These are phyloP conservation scores for Lachnellula suecica DNA, from an alignment of 2,329 filamentous ascomycete genomes.

Conservation along the genomic window DNA sequence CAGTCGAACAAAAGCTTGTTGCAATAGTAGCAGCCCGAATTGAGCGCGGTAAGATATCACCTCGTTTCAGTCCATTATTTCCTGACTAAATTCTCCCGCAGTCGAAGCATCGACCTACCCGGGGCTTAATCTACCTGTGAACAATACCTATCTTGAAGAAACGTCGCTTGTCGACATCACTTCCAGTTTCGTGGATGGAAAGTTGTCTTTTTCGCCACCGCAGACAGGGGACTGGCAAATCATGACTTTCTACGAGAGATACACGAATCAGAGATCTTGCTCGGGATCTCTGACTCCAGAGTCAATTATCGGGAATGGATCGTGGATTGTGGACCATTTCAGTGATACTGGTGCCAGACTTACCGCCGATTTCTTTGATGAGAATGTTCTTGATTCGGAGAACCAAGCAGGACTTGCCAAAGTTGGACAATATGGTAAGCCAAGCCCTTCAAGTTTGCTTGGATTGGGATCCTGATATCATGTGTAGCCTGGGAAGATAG, in stretches of 20 bases:
- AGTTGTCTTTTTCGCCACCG: background rate
- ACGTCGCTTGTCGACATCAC: conserved; percentile 2
- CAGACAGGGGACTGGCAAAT: background rate
- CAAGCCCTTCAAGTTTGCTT: background rate
- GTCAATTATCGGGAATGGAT: conserved; percentile 34
- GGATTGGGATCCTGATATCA: background rate
- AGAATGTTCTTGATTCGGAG: background rate
- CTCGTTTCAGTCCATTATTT: too few relatives aligned
- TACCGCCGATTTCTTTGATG: conserved; percentile 2
- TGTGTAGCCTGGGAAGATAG: conserved; percentile 33
- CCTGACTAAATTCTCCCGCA: too few relatives aligned
- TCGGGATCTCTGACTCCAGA: conserved; percentile 21
- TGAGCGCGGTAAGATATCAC: too few relatives aligned
- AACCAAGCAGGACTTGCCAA: background rate
- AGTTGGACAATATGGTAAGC: conserved; percentile 23
- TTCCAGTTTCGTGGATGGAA: background rate
- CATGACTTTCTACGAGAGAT: conserved; percentile 3
- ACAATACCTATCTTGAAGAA: too few relatives aligned
- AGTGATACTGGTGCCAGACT: background rate
- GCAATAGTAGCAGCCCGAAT: too few relatives aligned
- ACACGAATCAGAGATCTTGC: conserved; percentile 28
- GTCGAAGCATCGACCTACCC: too few relatives aligned
- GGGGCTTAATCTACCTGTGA: too few relatives aligned
- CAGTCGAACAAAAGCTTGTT: too few relatives aligned
- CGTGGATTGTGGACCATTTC: conserved; percentile 27